Evolutionary conservation across 768 basidiomycete genomes (phyloP).

Genomic region (Mycena vitilis): DNA sequence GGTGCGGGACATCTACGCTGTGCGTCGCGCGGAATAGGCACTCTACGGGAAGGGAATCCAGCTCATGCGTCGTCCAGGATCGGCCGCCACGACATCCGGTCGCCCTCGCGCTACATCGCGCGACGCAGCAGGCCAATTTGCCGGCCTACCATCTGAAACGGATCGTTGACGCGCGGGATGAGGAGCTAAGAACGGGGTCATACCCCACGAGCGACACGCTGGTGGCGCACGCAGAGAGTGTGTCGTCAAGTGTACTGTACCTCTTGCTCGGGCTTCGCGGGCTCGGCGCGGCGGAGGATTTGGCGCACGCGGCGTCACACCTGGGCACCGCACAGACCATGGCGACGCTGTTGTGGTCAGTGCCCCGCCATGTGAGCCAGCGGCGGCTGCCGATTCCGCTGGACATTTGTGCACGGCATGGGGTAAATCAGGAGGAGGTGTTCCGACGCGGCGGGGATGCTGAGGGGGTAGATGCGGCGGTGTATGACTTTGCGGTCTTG

Average conservation of each 20-base stretch:
- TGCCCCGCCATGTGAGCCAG: constrained; percentile 81
- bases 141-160: constrained; percentile 84
- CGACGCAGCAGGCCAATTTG: constrained; percentile 60
- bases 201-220: constrained; percentile 77
- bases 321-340: constrained; percentile 81
- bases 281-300: constrained; percentile 61
- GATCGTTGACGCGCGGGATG: constrained; percentile 85
- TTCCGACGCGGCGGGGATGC: constrained; percentile 68
- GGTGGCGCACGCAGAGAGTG: constrained; percentile 81
- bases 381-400: constrained; percentile 83
- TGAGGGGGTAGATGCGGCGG: constrained; percentile 77
- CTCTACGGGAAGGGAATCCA: background rate
- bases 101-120: constrained; percentile 75
- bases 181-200: constrained; percentile 71
- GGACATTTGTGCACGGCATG: constrained; percentile 83
- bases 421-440: constrained; percentile 84
- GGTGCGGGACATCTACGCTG: constrained; percentile 73
- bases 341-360: constrained; percentile 75
- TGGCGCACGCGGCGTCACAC: constrained; percentile 86
- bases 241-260: constrained; percentile 83
- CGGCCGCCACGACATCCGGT: constrained; percentile 86
- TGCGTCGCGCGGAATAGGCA: constrained; percentile 45
- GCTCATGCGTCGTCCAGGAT: constrained; percentile 57
- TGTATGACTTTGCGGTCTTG: constrained; percentile 84
- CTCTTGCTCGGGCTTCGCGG: constrained; percentile 76